phyloP scores from a whole-genome alignment of 2,329 filamentous ascomycete species.

The Aciculosporium take region DNA sequence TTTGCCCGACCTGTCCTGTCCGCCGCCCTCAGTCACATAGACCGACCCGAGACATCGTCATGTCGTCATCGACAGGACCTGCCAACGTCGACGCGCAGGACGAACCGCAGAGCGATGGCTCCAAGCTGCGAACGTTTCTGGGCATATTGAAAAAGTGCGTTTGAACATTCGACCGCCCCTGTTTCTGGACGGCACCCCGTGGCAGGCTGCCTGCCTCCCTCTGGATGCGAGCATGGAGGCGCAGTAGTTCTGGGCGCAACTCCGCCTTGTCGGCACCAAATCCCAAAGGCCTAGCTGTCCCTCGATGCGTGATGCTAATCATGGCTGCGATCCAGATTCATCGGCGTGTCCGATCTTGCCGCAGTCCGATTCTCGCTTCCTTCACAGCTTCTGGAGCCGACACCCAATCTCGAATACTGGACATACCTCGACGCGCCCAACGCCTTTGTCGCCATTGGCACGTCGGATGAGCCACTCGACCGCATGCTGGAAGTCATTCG shows the following conservation, averaged over 20 bases:
- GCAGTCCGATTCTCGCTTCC: slow-evolving; percentile 91
- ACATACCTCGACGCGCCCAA: slow-evolving; percentile 93
- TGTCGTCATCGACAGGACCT: slow-evolving; percentile 24
- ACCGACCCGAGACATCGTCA: slow-evolving; percentile 10
- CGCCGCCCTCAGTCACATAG: background rate
- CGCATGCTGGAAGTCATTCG: slow-evolving; percentile 89
- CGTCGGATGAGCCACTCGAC: slow-evolving; percentile 79
- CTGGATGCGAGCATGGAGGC: background rate
- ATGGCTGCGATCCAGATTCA: slow-evolving; percentile 49
- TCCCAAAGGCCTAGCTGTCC: background rate
- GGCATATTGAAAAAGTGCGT: slow-evolving; percentile 76
- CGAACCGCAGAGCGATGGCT: slow-evolving; percentile 56
- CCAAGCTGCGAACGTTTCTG: slow-evolving; percentile 80
- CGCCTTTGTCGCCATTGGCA: slow-evolving; percentile 70
- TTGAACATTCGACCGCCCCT: background rate
- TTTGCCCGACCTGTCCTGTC: background rate
- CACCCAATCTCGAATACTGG: slow-evolving; percentile 97
- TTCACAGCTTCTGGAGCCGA: slow-evolving; percentile 87
- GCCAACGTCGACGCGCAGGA: slow-evolving; percentile 23
- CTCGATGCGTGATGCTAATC: slow-evolving; percentile 1
- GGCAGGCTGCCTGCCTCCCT: no score
- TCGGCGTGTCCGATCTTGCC: slow-evolving; percentile 90
- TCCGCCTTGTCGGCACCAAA: background rate
- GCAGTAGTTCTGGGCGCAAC: background rate
- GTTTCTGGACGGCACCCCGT: no score